phyloP scores from a whole-genome alignment of 805 yeast genomes.

The Hanseniaspora nectarophila region DNA sequence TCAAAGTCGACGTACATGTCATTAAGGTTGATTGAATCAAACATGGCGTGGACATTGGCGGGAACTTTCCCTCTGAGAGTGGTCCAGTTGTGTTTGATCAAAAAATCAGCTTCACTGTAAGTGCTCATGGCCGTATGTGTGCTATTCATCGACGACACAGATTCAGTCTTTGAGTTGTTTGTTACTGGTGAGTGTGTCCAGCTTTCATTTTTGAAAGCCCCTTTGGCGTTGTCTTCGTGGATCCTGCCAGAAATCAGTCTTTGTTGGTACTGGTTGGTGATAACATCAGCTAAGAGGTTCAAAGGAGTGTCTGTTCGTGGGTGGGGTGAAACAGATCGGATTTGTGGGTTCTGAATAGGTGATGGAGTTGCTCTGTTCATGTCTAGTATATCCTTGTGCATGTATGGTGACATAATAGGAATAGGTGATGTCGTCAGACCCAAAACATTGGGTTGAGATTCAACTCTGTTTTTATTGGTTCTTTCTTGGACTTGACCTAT shows the following conservation, averaged over 20 bases:
- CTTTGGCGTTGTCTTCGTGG: background rate
- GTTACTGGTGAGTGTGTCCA: background rate
- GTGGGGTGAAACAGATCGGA: no score
- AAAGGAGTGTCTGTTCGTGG: background rate
- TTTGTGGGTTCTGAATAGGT: no score
- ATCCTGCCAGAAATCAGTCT: background rate
- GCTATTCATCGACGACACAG: background rate
- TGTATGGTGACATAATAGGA: background rate
- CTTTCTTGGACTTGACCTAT: background rate
- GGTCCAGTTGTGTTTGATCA: background rate
- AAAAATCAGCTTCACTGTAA: background rate
- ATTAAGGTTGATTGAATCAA: slow-evolving; percentile 8
- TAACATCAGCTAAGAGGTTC: slow-evolving; percentile 1
- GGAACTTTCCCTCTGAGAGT: background rate
- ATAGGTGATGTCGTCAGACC: background rate
- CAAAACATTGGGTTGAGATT: no score
- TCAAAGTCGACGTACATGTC: background rate
- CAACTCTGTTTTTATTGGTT: no score
- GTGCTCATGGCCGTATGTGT: background rate
- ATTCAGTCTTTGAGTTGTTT: background rate
- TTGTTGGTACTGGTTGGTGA: slow-evolving; percentile 2
- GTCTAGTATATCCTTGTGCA: background rate
- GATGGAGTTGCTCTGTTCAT: no score
- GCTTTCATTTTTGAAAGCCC: background rate
- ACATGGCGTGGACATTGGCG: background rate